Evolutionary conservation across 2,329 filamentous ascomycete genomes (phyloP).

Genomic region (Hymenoscyphus occultus): DNA sequence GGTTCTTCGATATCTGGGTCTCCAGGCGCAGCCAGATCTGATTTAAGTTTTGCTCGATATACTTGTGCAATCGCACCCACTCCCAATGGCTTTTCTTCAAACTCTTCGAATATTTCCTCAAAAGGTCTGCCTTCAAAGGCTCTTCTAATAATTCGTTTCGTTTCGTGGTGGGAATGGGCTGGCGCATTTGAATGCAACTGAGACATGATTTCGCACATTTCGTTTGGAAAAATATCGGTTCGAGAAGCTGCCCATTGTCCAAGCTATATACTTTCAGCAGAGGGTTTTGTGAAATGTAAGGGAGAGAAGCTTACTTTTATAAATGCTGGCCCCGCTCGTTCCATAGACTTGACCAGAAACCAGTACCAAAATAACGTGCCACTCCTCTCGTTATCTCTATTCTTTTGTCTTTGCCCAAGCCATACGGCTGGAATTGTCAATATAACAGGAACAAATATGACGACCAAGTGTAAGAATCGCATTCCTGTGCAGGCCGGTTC

Average conservation of each 20-base stretch:
- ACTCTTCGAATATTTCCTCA: constrained; percentile 94
- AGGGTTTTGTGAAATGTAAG: not conserved
- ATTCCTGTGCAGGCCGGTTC: constrained; percentile 85
- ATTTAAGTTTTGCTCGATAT: constrained; percentile 89
- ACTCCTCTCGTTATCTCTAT: constrained; percentile 69
- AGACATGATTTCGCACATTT: constrained; percentile 92
- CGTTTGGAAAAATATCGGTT: constrained; percentile 90
- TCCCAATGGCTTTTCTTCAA: constrained; percentile 82
- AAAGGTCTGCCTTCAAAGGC: constrained; percentile 81
- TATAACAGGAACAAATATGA: constrained; percentile 91
- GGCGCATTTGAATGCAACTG: constrained; percentile 92
- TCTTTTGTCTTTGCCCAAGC: constrained; percentile 63
- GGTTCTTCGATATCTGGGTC: constrained; percentile 53
- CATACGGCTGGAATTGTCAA: constrained; percentile 75
- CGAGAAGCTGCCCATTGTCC: constrained; percentile 98
- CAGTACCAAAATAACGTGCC: constrained; percentile 94
- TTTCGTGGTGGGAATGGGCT: constrained; percentile 79
- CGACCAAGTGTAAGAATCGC: constrained; percentile 80
- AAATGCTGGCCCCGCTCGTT: constrained; percentile 88
- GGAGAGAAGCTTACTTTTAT: constrained; percentile 69
- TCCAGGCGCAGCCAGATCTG: constrained; percentile 65
- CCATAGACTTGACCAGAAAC: constrained; percentile 86
- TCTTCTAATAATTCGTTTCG: constrained; percentile 72
- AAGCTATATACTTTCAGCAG: constrained; percentile 51
- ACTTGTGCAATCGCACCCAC: constrained; percentile 97